Evolutionary conservation across 2,329 filamentous ascomycete species (phyloP), one percentile per base, ranked within the genome.

Genomic region (Colletotrichum acutatum): DNA sequence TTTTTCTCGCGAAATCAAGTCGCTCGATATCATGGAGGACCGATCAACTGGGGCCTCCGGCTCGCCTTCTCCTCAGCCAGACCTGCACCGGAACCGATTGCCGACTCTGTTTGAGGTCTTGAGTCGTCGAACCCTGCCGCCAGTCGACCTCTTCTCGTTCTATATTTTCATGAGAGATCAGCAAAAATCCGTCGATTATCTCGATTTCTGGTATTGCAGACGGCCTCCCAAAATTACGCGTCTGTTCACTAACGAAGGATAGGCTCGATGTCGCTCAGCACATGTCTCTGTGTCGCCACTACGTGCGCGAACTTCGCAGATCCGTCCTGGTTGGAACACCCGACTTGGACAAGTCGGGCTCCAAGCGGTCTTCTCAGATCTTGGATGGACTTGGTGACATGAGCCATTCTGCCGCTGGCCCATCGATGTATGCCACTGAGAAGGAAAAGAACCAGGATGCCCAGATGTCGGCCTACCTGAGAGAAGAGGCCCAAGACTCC

Each of bases 161-260:
- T 99, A 99, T 85, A 99, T 99, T 78, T 99, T 98, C 85, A 99
- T 99, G 97, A 91, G 97, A 79, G 97, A 99, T 83, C 95, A 98
- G 84, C 97, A 99, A 83, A 92, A 95, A 82, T 98, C 96, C 8
- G 97, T 99, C 14, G 97, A 99, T 80, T 99, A 99, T 79, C 87
- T 99, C 54, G 97, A 99, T 82, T 99, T 99, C 84, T 99, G 97
- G 97, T 98, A 86, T 71, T 81, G 19, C 19, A 56, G 37, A 59
- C 12, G 34, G 3, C 9, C 24, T 26, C 75, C 69, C 56, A 76
- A 19, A 30, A 26, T 28, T 19, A 63, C 49, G 49, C 60, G 59
- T 66, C 26, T 56, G 26, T 60, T 68, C 74, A 67, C 75, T 74
- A 73, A 71, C 72, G 12, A 60, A 53, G 53, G 26, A 32, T 78